Evolutionary conservation across 768 basidiomycete species (phyloP).

Genomic region (Amanita exitialis): DNA sequence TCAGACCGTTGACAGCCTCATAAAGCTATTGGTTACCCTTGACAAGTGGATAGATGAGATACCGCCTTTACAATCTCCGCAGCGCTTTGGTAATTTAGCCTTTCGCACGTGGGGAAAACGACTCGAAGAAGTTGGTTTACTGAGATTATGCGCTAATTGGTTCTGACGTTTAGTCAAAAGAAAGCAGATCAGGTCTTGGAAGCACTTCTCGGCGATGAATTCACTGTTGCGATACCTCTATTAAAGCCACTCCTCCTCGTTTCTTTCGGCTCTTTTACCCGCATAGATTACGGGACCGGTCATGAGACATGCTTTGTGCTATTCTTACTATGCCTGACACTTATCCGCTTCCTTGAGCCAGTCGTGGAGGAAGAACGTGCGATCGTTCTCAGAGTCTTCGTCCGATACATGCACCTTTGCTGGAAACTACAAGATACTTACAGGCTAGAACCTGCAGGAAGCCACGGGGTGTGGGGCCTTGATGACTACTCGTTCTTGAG

Average conservation of each 20-base stretch:
- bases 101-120: conserved; percentile 79
- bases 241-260: conserved; percentile 70
- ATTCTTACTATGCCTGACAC: conserved; percentile 64
- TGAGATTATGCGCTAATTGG: conserved; percentile 4
- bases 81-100: conserved; percentile 87
- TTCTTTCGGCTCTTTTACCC: conserved; percentile 82
- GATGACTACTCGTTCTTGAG: conserved; percentile 88
- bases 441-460: conserved; percentile 89
- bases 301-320: conserved; percentile 88
- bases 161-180: conserved; percentile 21
- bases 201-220: conserved; percentile 35
- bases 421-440: conserved; percentile 87
- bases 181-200: conserved; percentile 41
- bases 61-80: conserved; percentile 62
- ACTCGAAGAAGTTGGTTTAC: conserved; percentile 55
- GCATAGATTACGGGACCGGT: conserved; percentile 96
- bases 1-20: not conserved
- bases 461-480: conserved; percentile 96
- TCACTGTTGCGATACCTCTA: conserved; percentile 40
- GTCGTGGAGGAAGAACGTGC: conserved; percentile 50
- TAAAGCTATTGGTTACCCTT: conserved; percentile 55
- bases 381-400: conserved; percentile 51
- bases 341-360: conserved; percentile 56
- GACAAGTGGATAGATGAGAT: conserved; percentile 74
- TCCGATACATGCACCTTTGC: conserved; percentile 71